Conservation (phyloP, 192 early-diverging fungal genomes). For the Coemansia sp. region DNA sequence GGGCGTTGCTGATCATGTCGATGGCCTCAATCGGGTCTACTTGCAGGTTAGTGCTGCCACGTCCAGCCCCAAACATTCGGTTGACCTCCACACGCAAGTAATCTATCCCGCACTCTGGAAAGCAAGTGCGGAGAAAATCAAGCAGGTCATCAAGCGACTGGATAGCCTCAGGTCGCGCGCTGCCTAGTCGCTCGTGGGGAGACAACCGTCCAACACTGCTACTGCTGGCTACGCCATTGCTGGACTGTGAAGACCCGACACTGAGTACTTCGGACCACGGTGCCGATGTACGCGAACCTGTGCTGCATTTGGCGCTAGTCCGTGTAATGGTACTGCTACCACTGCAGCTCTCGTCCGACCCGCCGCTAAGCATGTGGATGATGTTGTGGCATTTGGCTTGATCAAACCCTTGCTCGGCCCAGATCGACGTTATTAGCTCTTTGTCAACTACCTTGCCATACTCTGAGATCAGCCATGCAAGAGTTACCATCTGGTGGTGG, state of each 20-base stretch:
- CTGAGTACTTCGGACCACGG: constrained; percentile 18
- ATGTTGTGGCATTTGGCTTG: constrained; percentile 38
- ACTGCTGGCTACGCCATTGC: not conserved
- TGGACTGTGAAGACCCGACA: constrained; percentile 12
- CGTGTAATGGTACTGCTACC: not conserved
- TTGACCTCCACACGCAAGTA: constrained; percentile 33
- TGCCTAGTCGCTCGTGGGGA: not conserved
- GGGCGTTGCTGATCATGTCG: constrained; percentile 44
- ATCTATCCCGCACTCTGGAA: constrained; percentile 48
- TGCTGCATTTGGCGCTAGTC: constrained; percentile 6
- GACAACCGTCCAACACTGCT: not conserved
- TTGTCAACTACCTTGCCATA: constrained; percentile 43
- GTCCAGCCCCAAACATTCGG: constrained; percentile 22
- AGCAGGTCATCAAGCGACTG: constrained; percentile 26
- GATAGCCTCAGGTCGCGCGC: constrained; percentile 28
- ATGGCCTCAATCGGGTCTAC: constrained; percentile 53
- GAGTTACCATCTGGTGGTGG: constrained; percentile 17
- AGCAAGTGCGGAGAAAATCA: constrained; percentile 41
- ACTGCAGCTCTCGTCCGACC: constrained; percentile 1
- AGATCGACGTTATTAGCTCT: constrained; percentile 42
- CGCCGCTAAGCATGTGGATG: constrained; percentile 44
- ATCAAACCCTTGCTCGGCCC: constrained; percentile 41
- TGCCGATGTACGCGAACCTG: not conserved
- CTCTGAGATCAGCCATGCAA: constrained; percentile 33
- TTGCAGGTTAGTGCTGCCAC: constrained; percentile 5